A percentile compares a stretch with the other conserved stretches of the same genome.
phyloP scores from a whole-genome alignment of 2,329 filamentous ascomycete species.

The Microsporum audouinii region DNA sequence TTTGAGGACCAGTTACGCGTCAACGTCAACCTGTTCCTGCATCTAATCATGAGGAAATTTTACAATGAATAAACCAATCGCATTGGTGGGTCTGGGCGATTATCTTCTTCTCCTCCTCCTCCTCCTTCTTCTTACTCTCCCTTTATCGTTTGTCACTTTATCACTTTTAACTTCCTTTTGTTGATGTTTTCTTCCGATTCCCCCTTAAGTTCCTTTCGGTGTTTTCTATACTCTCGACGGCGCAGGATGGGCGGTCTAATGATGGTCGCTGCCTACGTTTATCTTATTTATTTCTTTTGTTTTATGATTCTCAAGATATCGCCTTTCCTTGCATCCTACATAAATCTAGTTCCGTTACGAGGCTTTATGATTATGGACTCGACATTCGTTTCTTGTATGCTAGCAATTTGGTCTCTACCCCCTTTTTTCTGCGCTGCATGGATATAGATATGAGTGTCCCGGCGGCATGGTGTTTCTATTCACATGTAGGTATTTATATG shows the following conservation, averaged over 20 bases:
- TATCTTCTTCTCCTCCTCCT: not conserved
- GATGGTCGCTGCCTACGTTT: conserved; percentile 8
- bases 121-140: not conserved
- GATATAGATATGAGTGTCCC: not conserved
- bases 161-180: not conserved
- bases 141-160: not conserved
- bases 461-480: not conserved
- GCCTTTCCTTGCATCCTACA: not conserved
- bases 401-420: not conserved
- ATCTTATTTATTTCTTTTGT: conserved; percentile 12
- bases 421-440: not conserved
- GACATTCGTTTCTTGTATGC: not conserved
- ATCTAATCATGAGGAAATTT: conserved; percentile 98
- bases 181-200: not conserved
- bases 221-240: not conserved
- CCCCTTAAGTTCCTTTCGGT: conserved; percentile 2
- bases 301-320: not conserved
- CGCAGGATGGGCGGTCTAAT: not conserved
- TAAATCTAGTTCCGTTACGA: not conserved
- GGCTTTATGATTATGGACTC: not conserved
- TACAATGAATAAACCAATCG: conserved; percentile 42
- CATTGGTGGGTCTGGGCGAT: conserved; percentile 1
- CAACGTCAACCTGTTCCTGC: conserved; percentile 93
- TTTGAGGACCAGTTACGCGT: conserved; percentile 80
- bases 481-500: not conserved